These are phyloP conservation scores for Camellia granthamiana DNA, from an alignment of 148 eudicot species.

Conservation along the genomic window DNA sequence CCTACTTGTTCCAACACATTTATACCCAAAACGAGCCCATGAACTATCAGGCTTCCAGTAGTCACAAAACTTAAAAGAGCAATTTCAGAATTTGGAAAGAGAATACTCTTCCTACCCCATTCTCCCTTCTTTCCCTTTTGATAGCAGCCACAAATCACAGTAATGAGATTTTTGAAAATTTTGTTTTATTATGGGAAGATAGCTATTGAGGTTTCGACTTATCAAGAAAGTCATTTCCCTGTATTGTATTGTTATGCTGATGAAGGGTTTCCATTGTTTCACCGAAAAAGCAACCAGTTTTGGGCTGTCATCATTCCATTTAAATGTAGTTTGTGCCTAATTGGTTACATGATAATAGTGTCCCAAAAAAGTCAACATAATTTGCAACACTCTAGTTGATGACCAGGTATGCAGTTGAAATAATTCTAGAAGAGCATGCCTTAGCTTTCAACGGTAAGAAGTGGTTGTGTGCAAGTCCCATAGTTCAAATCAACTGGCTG, in stretches of 20 bases:
- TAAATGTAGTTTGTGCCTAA: neutral
- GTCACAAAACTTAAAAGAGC: neutral
- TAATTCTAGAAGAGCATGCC: neutral
- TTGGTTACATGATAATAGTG: neutral
- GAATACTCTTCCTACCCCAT: neutral
- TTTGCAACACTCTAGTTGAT: neutral
- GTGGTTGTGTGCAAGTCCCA: neutral
- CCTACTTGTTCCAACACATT: neutral
- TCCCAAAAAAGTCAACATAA: neutral
- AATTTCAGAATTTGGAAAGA: neutral
- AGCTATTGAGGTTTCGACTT: neutral
- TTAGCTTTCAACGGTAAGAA: neutral
- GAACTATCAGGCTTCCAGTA: neutral
- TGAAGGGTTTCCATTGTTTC: neutral
- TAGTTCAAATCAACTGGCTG: neutral
- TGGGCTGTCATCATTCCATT: neutral
- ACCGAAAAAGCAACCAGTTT: neutral
- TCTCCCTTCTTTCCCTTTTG: no score
- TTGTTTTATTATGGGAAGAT: neutral
- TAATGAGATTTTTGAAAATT: neutral
- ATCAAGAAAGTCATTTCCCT: neutral
- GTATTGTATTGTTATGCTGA: neutral
- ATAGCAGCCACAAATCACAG: neutral
- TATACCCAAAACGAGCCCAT: neutral
- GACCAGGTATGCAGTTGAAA: slow-evolving; percentile 6